Evolutionary conservation across 768 basidiomycete species (phyloP).

Genomic region (Panaeolus papilionaceus): DNA sequence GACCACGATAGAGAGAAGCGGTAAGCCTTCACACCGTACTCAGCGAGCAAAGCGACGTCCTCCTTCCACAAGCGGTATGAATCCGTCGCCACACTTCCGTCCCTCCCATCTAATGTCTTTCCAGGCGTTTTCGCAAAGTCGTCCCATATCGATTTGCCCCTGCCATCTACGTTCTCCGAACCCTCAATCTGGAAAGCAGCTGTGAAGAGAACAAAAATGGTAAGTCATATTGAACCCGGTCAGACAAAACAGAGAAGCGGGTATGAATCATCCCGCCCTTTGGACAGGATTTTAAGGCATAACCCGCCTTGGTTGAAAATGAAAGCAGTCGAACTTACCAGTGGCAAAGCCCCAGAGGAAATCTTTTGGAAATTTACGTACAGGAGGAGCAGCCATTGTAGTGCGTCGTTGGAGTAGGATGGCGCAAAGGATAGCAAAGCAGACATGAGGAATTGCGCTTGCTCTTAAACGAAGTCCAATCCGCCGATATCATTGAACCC

Average conservation of each 20-base stretch:
- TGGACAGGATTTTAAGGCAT: background rate
- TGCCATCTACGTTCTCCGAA: conserved; percentile 61
- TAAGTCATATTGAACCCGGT: conserved; percentile 17
- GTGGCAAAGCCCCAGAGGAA: conserved; percentile 80
- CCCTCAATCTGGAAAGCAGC: conserved; percentile 83
- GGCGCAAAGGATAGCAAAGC: conserved; percentile 37
- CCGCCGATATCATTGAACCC: conserved; percentile 50
- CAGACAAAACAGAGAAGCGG: conserved; percentile 9
- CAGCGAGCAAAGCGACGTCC: conserved; percentile 64
- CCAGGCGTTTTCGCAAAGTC: conserved; percentile 69
- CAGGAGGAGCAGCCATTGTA: conserved; percentile 39
- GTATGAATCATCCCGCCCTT: background rate
- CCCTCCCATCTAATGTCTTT: conserved; percentile 70
- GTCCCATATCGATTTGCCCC: conserved; percentile 79
- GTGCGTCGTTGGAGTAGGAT: conserved; percentile 28
- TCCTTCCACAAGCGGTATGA: conserved; percentile 74
- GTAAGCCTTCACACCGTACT: conserved; percentile 75
- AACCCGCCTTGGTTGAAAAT: background rate
- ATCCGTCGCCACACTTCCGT: conserved; percentile 75
- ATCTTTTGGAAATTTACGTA: conserved; percentile 55
- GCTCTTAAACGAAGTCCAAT: conserved; percentile 48
- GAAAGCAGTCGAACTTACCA: conserved; percentile 42
- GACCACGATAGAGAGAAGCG: conserved; percentile 83
- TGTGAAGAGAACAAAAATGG: conserved; percentile 27
- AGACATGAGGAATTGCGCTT: conserved; percentile 28